Conservation (phyloP, 2,329 filamentous ascomycete species). For the Colletotrichum zoysiae region DNA sequence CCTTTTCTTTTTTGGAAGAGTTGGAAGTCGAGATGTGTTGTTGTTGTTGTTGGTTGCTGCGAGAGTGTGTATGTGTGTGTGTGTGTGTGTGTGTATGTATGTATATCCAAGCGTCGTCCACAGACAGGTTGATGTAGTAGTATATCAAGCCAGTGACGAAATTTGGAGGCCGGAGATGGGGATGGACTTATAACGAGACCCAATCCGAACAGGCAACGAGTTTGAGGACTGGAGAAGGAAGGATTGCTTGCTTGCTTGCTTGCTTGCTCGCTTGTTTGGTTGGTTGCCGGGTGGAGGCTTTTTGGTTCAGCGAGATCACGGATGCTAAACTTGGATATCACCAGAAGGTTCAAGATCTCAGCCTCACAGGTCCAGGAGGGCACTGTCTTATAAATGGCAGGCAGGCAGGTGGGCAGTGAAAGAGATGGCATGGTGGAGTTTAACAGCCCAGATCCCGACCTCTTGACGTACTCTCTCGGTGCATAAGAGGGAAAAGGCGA, state of each 20-base stretch:
- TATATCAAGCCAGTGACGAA: conserved; percentile 36
- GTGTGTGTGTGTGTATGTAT: conserved; percentile 18
- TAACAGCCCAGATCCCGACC: conserved; percentile 33
- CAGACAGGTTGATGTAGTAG: conserved; percentile 9
- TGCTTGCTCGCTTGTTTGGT: conserved; percentile 40
- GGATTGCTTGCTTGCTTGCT: conserved; percentile 41
- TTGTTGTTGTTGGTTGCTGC: not conserved
- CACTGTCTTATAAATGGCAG: conserved; percentile 42
- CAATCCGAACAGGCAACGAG: conserved; percentile 36
- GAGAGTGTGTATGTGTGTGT: conserved; percentile 16
- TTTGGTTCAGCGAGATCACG: conserved; percentile 39
- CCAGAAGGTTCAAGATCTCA: conserved; percentile 43
- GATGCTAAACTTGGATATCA: conserved; percentile 44
- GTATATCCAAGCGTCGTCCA: conserved; percentile 33
- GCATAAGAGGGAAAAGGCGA: conserved; percentile 26
- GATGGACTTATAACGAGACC: conserved; percentile 39
- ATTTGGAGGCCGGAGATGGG: conserved; percentile 17
- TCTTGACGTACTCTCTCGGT: conserved; percentile 36
- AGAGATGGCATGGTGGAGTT: conserved; percentile 37
- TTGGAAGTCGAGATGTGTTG: conserved; percentile 19
- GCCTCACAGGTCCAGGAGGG: conserved; percentile 42
- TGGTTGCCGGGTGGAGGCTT: conserved; percentile 37
- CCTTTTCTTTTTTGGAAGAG: conserved; percentile 4
- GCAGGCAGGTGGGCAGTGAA: conserved; percentile 40
- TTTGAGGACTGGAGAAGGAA: conserved; percentile 36